Percentiles rank a stretch among this genome's conserved stretches.
These are phyloP conservation scores for Uronychia setigera DNA, from an alignment of 73 alveolate genomes.

Conservation along the genomic window DNA sequence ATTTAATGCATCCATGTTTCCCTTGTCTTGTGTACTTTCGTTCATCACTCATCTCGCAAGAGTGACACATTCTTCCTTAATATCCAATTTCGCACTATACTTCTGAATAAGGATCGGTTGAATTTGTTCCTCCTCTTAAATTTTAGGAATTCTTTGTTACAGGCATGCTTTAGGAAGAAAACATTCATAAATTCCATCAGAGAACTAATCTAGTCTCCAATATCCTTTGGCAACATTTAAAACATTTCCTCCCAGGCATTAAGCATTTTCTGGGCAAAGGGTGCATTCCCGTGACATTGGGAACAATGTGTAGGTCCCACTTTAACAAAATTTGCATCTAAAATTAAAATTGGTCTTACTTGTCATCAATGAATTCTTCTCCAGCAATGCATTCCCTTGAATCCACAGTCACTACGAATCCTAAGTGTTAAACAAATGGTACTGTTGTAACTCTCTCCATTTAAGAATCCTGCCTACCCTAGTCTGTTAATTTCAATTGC, in stretches of 20 bases:
- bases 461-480: background rate
- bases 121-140: slow-evolving; percentile 17
- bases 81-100: slow-evolving; percentile 15
- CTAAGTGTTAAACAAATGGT: slow-evolving; percentile 13
- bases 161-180: background rate
- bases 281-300: background rate
- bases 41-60: background rate
- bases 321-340: background rate
- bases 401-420: background rate
- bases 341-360: too few relatives aligned
- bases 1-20: slow-evolving; percentile 42
- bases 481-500: background rate
- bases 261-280: background rate
- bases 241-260: background rate
- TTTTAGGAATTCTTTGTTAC: background rate
- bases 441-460: background rate
- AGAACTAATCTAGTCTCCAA: background rate
- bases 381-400: background rate
- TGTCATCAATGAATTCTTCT: background rate
- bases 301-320: background rate
- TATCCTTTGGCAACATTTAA: background rate
- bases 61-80: background rate
- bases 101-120: slow-evolving; percentile 7
- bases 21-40: slow-evolving; percentile 26
- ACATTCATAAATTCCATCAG: background rate